These are phyloP conservation scores for Ogataea henricii DNA, from an alignment of 805 yeast genomes.

Conservation along the genomic window DNA sequence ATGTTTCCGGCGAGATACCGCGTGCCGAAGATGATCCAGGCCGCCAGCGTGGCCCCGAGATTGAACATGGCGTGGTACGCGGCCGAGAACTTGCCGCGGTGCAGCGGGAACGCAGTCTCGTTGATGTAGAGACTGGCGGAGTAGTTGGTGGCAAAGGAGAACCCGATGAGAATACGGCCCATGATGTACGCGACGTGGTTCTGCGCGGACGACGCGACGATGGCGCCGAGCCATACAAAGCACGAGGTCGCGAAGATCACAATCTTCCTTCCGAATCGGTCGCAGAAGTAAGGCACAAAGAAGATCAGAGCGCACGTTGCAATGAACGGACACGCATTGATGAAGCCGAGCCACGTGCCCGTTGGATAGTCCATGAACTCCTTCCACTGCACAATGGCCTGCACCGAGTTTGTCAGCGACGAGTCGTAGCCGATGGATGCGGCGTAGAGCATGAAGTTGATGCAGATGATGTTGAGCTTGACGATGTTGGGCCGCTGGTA, in stretches of 20 bases:
- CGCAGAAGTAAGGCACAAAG: constrained; percentile 20
- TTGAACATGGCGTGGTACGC: constrained; percentile 44
- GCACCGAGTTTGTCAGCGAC: constrained; percentile 22
- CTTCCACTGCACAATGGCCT: constrained; percentile 20
- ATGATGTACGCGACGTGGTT: constrained; percentile 16
- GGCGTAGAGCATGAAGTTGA: constrained; percentile 21
- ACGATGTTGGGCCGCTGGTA: constrained; percentile 22
- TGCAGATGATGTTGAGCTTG: constrained; percentile 13
- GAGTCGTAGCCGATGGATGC: constrained; percentile 25
- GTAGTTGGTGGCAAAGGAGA: constrained; percentile 19
- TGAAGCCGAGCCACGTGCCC: constrained; percentile 25
- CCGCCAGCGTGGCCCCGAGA: constrained; percentile 43
- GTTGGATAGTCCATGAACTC: constrained; percentile 18
- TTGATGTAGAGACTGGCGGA: constrained; percentile 18
- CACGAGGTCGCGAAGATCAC: constrained; percentile 19
- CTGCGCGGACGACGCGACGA: constrained; percentile 19
- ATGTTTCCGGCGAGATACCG: constrained; percentile 27
- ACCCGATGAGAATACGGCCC: constrained; percentile 22
- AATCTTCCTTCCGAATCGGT: constrained; percentile 17
- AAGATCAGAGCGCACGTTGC: constrained; percentile 21
- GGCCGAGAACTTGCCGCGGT: constrained; percentile 34
- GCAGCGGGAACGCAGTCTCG: constrained; percentile 41
- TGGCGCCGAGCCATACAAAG: constrained; percentile 19
- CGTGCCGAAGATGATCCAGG: constrained; percentile 46
- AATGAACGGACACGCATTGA: constrained; percentile 21